Evolutionary conservation across 192 early-diverging fungal species (phyloP).

Genomic region (Gaertneriomyces semiglobifer): DNA sequence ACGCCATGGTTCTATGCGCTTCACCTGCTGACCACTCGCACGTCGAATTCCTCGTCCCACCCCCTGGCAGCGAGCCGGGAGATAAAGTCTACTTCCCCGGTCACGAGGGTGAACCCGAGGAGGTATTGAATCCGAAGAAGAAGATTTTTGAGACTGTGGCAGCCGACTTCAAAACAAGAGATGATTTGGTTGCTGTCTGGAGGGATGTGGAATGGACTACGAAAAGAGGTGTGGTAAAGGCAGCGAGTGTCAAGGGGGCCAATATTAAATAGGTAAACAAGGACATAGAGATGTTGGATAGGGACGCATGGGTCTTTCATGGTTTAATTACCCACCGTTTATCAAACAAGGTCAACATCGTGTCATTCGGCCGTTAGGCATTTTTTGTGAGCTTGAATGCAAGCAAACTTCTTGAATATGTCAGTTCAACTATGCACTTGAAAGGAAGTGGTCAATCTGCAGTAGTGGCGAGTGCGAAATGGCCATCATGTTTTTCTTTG

Average conservation of each 20-base stretch:
- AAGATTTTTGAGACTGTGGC: slow-evolving; percentile 98
- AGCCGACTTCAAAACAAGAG: slow-evolving; percentile 61
- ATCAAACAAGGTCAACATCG: too few relatives aligned
- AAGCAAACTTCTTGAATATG: too few relatives aligned
- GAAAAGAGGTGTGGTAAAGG: slow-evolving; percentile 47
- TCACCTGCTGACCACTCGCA: slow-evolving; percentile 76
- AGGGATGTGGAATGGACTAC: slow-evolving; percentile 49
- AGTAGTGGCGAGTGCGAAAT: too few relatives aligned
- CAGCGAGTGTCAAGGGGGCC: slow-evolving; percentile 33
- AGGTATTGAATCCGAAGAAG: slow-evolving; percentile 94
- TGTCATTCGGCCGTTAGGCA: too few relatives aligned
- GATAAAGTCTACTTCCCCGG: slow-evolving; percentile 84
- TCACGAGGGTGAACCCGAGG: slow-evolving; percentile 81
- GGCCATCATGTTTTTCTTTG: too few relatives aligned
- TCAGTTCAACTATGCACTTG: too few relatives aligned
- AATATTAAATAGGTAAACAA: slow-evolving; percentile 39
- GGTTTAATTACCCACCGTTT: too few relatives aligned
- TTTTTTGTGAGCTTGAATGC: too few relatives aligned
- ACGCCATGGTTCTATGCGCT: slow-evolving; percentile 93
- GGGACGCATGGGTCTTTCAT: background rate
- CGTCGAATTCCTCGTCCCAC: slow-evolving; percentile 90
- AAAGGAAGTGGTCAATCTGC: too few relatives aligned
- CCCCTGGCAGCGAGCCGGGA: slow-evolving; percentile 80
- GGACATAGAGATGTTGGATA: background rate
- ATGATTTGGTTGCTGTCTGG: slow-evolving; percentile 53